phyloP scores from a whole-genome alignment of 768 basidiomycete species.

The Trametes maxima region DNA sequence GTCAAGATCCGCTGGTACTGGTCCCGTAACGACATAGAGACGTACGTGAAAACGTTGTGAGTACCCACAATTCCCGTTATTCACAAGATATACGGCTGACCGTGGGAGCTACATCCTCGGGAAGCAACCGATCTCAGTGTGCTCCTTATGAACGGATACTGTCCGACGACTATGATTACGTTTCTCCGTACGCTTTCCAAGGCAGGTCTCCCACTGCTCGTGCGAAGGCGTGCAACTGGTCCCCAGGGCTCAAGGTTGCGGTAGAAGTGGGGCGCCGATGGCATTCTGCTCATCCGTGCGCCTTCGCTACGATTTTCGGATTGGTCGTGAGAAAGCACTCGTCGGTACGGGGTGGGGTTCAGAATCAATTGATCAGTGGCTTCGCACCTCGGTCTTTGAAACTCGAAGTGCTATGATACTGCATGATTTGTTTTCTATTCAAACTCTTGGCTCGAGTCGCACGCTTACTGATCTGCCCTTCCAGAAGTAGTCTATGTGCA shows the following conservation, averaged over 20 bases:
- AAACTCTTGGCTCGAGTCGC: not conserved
- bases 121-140: constrained; percentile 8
- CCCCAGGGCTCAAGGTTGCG: too few species aligned
- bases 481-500: constrained; percentile 17
- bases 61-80: not conserved
- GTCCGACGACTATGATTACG: constrained; percentile 15
- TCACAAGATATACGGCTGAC: too few species aligned
- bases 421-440: not conserved
- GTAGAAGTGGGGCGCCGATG: too few species aligned
- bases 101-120: not conserved
- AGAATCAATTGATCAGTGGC: too few species aligned
- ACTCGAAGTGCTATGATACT: too few species aligned
- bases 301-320: too few species aligned
- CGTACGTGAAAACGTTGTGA: constrained; percentile 18
- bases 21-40: constrained; percentile 16
- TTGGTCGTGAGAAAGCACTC: too few species aligned
- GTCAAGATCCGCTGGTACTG: constrained; percentile 24
- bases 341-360: too few species aligned
- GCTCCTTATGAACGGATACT: constrained; percentile 19
- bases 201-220: constrained; percentile 1
- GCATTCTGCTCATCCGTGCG: too few species aligned
- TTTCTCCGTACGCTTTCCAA: constrained; percentile 1
- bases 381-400: too few species aligned
- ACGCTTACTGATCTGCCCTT: not conserved
- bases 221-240: too few species aligned